Evolutionary conservation across 208 protist species (phyloP).

Genomic region (Leishmania arabica): DNA sequence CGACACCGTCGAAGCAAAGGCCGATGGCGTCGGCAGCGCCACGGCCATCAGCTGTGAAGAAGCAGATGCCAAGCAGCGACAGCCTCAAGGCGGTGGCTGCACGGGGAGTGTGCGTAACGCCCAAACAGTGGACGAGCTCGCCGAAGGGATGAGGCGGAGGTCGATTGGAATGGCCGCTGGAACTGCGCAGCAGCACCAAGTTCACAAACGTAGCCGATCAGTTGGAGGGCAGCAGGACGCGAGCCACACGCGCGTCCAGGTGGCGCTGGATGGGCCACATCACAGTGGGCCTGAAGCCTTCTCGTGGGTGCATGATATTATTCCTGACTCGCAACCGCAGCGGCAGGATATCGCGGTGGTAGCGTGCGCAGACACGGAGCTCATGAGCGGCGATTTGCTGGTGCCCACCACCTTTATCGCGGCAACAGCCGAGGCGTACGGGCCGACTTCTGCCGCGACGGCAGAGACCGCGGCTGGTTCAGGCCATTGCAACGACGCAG

Average conservation of each 20-base stretch:
- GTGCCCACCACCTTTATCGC: slow-evolving; percentile 7
- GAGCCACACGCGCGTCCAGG: neutral
- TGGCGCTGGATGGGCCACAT: neutral
- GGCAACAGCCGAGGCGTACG: slow-evolving; percentile 2
- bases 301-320: slow-evolving; percentile 1
- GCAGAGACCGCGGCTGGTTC: neutral
- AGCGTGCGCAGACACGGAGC: neutral
- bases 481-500: neutral
- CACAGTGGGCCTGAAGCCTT: neutral
- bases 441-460: neutral
- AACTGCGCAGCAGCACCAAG: neutral
- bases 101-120: neutral
- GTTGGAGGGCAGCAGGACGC: neutral
- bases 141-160: neutral
- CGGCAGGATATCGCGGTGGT: neutral
- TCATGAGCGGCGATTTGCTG: slow-evolving; percentile 5
- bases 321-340: slow-evolving; percentile 1
- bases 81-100: neutral
- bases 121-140: neutral
- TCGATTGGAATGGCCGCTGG: neutral
- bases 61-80: neutral
- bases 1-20: neutral
- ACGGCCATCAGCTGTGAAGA: neutral
- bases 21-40: neutral
- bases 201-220: neutral